phyloP scores from a whole-genome alignment of 345 rosid genomes.

The Acer saccharum region DNA sequence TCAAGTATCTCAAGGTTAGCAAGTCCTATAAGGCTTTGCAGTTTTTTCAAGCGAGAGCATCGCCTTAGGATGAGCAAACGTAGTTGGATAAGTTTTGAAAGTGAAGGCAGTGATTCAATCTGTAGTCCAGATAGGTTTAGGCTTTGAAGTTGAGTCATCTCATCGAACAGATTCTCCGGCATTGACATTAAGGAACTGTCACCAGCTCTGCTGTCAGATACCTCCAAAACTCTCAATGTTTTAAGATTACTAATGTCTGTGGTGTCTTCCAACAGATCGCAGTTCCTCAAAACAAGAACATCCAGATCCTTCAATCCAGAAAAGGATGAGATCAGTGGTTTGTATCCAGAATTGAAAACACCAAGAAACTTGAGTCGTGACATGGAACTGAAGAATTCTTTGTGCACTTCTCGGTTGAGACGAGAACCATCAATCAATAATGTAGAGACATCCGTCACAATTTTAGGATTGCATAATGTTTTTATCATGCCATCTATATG shows the following conservation, averaged over 20 bases:
- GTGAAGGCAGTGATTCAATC: slow-evolving; percentile 37
- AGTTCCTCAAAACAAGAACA: slow-evolving; percentile 52
- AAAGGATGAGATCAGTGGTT: slow-evolving; percentile 25
- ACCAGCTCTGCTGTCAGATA: slow-evolving; percentile 23
- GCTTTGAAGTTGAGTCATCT: slow-evolving; percentile 35
- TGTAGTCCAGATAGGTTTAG: slow-evolving; percentile 51
- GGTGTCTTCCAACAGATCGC: slow-evolving; percentile 32
- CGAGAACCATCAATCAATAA: slow-evolving; percentile 31
- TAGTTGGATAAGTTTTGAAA: slow-evolving; percentile 29
- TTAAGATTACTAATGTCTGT: slow-evolving; percentile 22
- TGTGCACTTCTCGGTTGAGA: too few relatives aligned
- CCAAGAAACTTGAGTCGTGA: slow-evolving; percentile 41
- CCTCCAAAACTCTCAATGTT: slow-evolving; percentile 48
- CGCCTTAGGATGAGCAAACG: slow-evolving; percentile 48
- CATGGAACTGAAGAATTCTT: slow-evolving; percentile 26
- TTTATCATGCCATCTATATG: slow-evolving; percentile 51
- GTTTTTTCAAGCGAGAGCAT: slow-evolving; percentile 37
- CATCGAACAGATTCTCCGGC: slow-evolving; percentile 28
- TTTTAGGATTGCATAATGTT: slow-evolving; percentile 32
- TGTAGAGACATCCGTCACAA: slow-evolving; percentile 27
- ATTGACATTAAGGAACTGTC: slow-evolving; percentile 31
- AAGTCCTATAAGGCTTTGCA: slow-evolving; percentile 39
- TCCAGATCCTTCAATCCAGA: slow-evolving; percentile 27
- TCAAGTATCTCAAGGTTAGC: slow-evolving; percentile 52
- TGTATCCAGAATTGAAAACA: slow-evolving; percentile 39